Evolutionary conservation across 441 rosid genomes (phyloP).

Genomic region (Pelargonium citronellum): DNA sequence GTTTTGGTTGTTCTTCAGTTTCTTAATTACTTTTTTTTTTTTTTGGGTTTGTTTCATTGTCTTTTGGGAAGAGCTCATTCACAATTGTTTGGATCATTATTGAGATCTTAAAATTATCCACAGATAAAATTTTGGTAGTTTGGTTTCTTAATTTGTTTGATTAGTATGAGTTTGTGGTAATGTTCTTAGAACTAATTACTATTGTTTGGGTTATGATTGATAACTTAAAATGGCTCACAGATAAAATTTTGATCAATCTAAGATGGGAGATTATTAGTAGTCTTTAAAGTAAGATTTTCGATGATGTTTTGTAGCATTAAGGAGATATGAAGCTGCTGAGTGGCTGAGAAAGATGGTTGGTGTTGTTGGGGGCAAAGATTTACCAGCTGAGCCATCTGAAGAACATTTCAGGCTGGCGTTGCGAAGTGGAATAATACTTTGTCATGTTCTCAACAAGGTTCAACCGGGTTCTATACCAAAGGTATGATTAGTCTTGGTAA

Average conservation of each 20-base stretch:
- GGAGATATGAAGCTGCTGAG: constrained; percentile 60
- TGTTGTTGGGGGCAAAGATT: constrained; percentile 53
- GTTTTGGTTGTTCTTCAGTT: neutral
- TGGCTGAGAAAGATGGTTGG: constrained; percentile 57
- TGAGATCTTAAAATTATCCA: neutral
- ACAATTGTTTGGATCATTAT: too few relatives aligned
- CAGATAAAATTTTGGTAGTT: neutral
- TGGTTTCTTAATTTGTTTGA: neutral
- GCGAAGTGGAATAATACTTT: constrained; percentile 60
- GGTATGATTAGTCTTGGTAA: constrained; percentile 23
- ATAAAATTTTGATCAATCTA: neutral
- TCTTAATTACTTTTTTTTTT: neutral
- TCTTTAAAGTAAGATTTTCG: neutral
- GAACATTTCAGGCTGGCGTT: constrained; percentile 64
- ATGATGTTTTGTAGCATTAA: constrained; percentile 33
- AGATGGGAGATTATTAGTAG: neutral
- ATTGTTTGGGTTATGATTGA: neutral
- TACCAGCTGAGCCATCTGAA: constrained; percentile 61
- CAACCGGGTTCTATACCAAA: constrained; percentile 53
- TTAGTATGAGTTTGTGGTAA: neutral
- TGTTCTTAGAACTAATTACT: neutral
- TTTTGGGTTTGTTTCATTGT: too few relatives aligned
- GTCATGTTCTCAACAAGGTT: constrained; percentile 60
- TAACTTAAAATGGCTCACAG: neutral
- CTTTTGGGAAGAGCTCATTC: too few relatives aligned